Evolutionary conservation across 176 grass and related monocot genomes (phyloP).

Genomic region (Chloris gayana): DNA sequence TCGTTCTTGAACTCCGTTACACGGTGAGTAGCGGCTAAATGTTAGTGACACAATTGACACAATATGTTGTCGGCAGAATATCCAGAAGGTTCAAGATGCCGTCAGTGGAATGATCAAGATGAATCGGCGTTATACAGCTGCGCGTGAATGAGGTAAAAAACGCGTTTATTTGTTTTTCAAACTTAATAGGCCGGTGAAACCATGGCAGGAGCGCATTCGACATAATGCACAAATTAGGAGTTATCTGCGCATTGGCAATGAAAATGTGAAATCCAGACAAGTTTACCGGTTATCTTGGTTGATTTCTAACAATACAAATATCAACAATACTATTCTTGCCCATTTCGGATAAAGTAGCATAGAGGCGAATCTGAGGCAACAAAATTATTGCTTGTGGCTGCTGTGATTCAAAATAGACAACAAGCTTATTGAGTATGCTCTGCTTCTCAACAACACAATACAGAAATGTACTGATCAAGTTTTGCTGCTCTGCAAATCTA

Average conservation of each 20-base stretch:
- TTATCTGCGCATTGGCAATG: neutral
- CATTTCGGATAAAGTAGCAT: neutral
- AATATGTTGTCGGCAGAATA: neutral
- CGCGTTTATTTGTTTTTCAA: neutral
- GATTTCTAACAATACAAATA: neutral
- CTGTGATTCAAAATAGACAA: slow-evolving; percentile 35
- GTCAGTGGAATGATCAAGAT: neutral
- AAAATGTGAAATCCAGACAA: neutral
- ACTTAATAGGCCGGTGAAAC: neutral
- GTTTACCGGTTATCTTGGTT: neutral
- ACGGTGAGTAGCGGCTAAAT: neutral
- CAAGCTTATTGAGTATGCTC: slow-evolving; percentile 59
- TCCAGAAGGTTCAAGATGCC: neutral
- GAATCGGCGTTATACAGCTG: neutral
- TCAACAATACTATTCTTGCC: neutral
- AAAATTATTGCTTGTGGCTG: slow-evolving; percentile 47
- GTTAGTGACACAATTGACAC: neutral
- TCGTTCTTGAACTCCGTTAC: neutral
- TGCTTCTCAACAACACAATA: slow-evolving; percentile 50
- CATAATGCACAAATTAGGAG: neutral
- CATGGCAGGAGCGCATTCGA: neutral
- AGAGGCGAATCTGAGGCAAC: slow-evolving; percentile 2
- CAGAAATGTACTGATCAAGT: slow-evolving; percentile 44
- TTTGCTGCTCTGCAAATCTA: slow-evolving; percentile 63
- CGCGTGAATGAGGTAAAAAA: neutral